Percentiles rank a stretch among this genome's conserved stretches.
Conservation (phyloP, 2,329 filamentous ascomycete species). For the Cladorrhinum sp. region DNA sequence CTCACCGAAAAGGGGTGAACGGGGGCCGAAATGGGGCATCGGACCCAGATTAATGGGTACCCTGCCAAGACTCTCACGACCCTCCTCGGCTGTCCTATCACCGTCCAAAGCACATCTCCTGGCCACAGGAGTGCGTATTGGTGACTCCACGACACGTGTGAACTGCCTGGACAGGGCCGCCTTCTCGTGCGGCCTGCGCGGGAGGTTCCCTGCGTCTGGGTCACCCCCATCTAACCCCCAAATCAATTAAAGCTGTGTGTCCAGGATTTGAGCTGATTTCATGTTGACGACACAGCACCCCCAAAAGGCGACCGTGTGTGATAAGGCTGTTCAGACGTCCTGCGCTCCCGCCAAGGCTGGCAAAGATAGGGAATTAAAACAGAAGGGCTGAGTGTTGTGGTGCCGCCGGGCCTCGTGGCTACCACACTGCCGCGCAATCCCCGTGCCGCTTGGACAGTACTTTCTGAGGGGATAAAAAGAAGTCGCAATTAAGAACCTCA, state of each 20-base stretch:
- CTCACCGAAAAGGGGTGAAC: constrained; percentile 9
- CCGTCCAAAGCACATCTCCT: background rate
- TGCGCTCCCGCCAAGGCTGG: background rate
- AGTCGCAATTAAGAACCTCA: background rate
- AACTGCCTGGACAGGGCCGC: constrained; percentile 11
- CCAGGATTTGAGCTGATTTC: background rate
- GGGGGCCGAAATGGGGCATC: constrained; percentile 5
- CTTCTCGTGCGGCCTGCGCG: constrained; percentile 9
- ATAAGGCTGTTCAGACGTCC: constrained; percentile 1
- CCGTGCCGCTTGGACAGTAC: background rate
- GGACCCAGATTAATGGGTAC: constrained; percentile 3
- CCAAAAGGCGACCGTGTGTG: background rate
- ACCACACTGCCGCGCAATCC: constrained; percentile 8
- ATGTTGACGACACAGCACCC: background rate
- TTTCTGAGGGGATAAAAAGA: background rate
- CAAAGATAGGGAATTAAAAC: background rate
- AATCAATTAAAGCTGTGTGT: background rate
- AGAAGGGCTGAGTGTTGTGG: background rate
- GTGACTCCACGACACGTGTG: constrained; percentile 22
- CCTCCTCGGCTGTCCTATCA: constrained; percentile 3
- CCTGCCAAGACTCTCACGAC: constrained; percentile 3
- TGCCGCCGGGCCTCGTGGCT: background rate
- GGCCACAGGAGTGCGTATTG: constrained; percentile 12
- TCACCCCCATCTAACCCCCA: constrained; percentile 10
- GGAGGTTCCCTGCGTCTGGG: constrained; percentile 18